Conservation (phyloP, 75 land plant species). For the Pinus taeda region DNA sequence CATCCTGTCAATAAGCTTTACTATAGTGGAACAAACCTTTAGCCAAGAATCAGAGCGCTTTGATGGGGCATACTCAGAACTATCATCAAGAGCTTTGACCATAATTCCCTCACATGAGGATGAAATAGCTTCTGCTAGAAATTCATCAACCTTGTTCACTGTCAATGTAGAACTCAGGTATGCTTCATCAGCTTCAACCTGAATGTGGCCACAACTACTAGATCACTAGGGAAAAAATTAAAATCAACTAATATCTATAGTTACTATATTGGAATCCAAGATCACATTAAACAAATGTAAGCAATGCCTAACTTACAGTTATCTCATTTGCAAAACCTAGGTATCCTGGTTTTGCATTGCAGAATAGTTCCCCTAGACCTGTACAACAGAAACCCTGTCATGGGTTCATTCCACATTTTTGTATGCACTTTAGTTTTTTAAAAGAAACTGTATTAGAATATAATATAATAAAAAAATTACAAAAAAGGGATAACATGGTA, state of each 20-base stretch:
- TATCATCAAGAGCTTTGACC: slow-evolving; percentile 83
- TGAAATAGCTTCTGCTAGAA: slow-evolving; percentile 68
- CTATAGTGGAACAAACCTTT: slow-evolving; percentile 51
- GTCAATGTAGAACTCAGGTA: slow-evolving; percentile 22
- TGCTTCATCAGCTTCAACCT: slow-evolving; percentile 81
- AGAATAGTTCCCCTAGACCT: slow-evolving; percentile 69
- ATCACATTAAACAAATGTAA: background rate
- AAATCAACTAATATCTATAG: background rate
- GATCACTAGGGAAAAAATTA: background rate
- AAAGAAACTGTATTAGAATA: too few species aligned
- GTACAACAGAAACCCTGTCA: slow-evolving; percentile 10
- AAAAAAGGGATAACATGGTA: too few species aligned
- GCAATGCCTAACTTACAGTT: slow-evolving; percentile 42
- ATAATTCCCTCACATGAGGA: slow-evolving; percentile 97
- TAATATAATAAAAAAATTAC: too few species aligned
- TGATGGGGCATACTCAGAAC: slow-evolving; percentile 86
- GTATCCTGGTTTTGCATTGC: slow-evolving; percentile 55
- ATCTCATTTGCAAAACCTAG: slow-evolving; percentile 75
- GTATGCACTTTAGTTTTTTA: too few species aligned
- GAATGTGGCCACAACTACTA: background rate
- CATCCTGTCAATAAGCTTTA: background rate
- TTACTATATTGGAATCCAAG: too few species aligned
- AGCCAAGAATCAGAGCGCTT: slow-evolving; percentile 93
- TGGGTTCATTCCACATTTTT: too few species aligned
- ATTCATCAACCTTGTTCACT: slow-evolving; percentile 48